Evolutionary conservation across 108 stramenopile genomes (phyloP), one percentile per base, ranked within the genome.

Genomic region (Nannochloropsis oceanica): DNA sequence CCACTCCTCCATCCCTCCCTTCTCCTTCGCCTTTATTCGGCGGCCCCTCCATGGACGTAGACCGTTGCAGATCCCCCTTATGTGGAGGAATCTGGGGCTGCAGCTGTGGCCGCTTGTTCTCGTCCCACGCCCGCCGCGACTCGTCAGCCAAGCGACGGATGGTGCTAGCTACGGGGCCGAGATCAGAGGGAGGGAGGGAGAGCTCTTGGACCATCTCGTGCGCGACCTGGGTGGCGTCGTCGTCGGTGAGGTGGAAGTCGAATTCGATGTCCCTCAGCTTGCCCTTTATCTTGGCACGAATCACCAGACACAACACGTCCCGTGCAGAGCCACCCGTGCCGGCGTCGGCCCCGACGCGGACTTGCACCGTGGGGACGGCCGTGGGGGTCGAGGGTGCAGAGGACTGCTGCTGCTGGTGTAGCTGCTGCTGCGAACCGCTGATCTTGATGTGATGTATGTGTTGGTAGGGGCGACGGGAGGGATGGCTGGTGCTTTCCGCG

Each of bases 261-360:
- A 44, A 83, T 25, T 87, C 87, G 11, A 88, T 84, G 79, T 88
- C 87, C 22, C 83, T 50, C 81, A 88, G 13, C 25, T 83, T 79
- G 22, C 87, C 87, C 81, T 88, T 84, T 8, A 88, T 59, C 26
- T 73, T 50, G 42, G 84, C 80, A 50, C 84, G 84, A 81, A 88
- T 84, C 84, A 85, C 84, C 46, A 87, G 81, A 26, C 81, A 42
- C 84, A 87, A 81, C 43, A 84, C 84, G 42, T 87, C 87, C n/a
- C n/a, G n/a, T 24, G 20, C 13, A 12, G 80, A 25, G 22, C 22
- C 80, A 0, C 20, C 25, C n/a, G 80, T 24, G 80, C 80, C 25
- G 18, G 50, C 13, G 20, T 83, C 86, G n/a, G n/a, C n/a, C 82
- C 44, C 86, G 43, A n/a, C 14, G 42, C 43, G 81, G 26, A 80